A percentile compares a stretch with the other conserved stretches of the same genome.
Conservation (phyloP, 2,329 filamentous ascomycete species). For the Pseudogymnoascus sp. region DNA sequence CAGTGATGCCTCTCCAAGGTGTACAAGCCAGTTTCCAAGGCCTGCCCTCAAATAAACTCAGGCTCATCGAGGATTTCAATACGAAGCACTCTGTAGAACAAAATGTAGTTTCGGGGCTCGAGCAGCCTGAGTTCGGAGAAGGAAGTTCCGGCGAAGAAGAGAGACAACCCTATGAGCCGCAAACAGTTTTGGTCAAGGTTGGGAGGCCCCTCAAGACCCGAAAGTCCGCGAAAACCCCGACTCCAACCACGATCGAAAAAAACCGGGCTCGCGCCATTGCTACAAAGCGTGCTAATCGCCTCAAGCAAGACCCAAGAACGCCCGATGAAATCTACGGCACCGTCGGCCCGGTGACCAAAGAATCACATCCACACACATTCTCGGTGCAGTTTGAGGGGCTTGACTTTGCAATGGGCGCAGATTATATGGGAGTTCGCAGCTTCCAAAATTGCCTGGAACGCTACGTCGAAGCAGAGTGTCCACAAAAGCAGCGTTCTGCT, state of each 20-base stretch:
- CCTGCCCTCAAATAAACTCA: background rate
- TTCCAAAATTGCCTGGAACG: background rate
- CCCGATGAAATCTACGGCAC: conserved; percentile 3
- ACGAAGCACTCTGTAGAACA: background rate
- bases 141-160: background rate
- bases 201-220: background rate
- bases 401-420: background rate
- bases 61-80: background rate
- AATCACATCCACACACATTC: background rate
- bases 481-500: background rate
- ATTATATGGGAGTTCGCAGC: background rate
- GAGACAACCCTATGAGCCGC: background rate
- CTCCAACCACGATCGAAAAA: background rate
- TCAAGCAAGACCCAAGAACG: background rate
- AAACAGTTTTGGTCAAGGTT: background rate
- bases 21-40: background rate
- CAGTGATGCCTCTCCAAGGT: background rate
- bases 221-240: background rate
- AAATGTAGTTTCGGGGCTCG: background rate
- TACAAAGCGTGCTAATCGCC: background rate
- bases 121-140: background rate
- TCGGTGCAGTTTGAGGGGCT: background rate
- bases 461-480: background rate
- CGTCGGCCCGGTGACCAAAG: background rate
- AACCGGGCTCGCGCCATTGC: background rate